Base-by-base conservation (phyloP, 305 asterid genomes). In the Lippia alba region DNA sequence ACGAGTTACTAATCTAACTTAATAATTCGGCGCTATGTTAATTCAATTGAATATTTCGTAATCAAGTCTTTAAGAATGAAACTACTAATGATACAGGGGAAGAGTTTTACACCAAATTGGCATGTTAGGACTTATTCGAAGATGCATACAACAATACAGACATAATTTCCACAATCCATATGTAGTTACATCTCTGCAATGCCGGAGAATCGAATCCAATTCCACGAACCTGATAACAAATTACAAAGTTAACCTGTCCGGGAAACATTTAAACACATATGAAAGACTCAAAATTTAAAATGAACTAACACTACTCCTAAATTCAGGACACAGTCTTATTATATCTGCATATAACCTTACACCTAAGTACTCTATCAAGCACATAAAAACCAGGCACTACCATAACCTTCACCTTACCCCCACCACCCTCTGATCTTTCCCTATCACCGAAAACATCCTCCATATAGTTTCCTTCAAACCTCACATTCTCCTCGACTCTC, bases 361-460 rank as follows among this genome's bases (percentile, higher is more conserved):
- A 93, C 80, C 85, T 89, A 60, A 93, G 84, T 18, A 87, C 95
- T 71, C 78, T 81, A 69, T 91, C 91, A 53, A 89, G 86, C 83
- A 93, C 94, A 83, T 87, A 93, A 76, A 93, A 93, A 1, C 98
- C 98, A 55, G 97, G 98, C 96, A 86, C 86, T n/a, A 91, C 96
- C 99, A 91, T 86, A 10, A 91, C 78, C 83, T 91, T 91, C 8
- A 94, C 96, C 74, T 79, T 66, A 24, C 30, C 30, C 74, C 88
- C 76, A 3, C 76, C 45, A 64, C 92, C 88, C 67, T 86, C 87
- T 12, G 76, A 60, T 64, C 76, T 86, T 45, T 84, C 91, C 74
- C 81, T 80, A n/a, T 85, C 97, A 3, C 69, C 78, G 14, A 83
- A 86, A 6, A 89, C 30, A 74, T 94, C 97, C 71, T 94, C 99